Percentiles rank a stretch among this genome's conserved stretches.
phyloP scores from a whole-genome alignment of 2,329 filamentous ascomycete genomes.

The Metarhizium robertsii region DNA sequence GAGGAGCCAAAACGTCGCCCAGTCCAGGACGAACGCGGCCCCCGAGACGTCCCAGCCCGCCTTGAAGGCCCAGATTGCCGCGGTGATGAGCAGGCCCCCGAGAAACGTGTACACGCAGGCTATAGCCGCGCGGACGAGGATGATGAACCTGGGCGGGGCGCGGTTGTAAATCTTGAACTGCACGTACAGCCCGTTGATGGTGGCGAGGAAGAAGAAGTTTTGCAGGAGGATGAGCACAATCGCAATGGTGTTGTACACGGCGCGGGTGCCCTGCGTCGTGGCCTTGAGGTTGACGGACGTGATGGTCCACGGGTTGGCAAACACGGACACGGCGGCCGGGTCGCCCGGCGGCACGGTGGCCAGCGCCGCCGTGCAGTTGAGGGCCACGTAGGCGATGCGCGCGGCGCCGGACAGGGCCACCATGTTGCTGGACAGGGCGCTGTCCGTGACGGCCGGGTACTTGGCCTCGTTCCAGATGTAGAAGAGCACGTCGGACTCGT shows the following conservation, averaged over 20 bases:
- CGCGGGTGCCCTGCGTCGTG: conserved; percentile 13
- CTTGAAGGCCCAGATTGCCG: too few species aligned
- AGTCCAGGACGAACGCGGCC: conserved; percentile 10
- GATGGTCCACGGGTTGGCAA: conserved; percentile 14
- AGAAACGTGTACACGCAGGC: too few species aligned
- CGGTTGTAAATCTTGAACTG: conserved; percentile 6
- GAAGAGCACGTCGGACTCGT: conserved; percentile 8
- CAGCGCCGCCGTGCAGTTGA: conserved; percentile 10
- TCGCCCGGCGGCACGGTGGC: conserved; percentile 8
- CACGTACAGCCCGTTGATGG: conserved; percentile 13
- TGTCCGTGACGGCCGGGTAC: conserved; percentile 10
- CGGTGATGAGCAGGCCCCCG: too few species aligned
- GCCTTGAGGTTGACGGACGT: conserved; percentile 13
- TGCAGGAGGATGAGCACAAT: conserved; percentile 15
- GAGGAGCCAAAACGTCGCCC: conserved; percentile 13
- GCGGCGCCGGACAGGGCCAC: conserved; percentile 8
- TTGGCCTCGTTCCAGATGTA: conserved; percentile 14
- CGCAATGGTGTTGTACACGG: conserved; percentile 16
- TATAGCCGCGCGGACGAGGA: conserved; percentile 8
- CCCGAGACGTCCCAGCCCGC: conserved; percentile 2
- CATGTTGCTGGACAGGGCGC: conserved; percentile 8
- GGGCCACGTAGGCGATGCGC: conserved; percentile 8
- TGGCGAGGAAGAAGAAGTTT: conserved; percentile 13
- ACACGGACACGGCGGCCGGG: conserved; percentile 8
- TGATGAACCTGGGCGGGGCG: conserved; percentile 6